Base-by-base conservation (phyloP, 23 red algal genomes). In the Pyropia yezoensis region DNA sequence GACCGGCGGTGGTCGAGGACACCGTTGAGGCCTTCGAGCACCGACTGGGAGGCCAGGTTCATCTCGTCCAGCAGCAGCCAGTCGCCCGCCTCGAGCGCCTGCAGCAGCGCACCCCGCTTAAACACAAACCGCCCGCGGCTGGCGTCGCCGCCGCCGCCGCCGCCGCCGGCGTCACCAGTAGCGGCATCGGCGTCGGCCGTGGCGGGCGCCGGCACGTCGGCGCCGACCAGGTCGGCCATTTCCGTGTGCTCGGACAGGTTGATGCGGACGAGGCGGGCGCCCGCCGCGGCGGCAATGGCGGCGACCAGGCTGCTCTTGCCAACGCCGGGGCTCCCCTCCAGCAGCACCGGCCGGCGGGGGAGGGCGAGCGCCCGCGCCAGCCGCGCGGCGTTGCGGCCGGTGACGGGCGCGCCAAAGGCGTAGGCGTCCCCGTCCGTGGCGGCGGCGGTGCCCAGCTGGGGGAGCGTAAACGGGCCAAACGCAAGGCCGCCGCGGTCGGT, bases 21-120 rank as follows among this genome's bases (percentile, higher is more conserved):
- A 25, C 79, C 75, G 53, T 98, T 98, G 27, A 98, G 83, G 61
- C 94, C 94, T 55, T 98, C 94, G 16, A 98, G 71, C 18, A 98
- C 94, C 53, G 86, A 82, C 77, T 98, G 94, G 14, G 78, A 83
- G 18, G 94, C 94, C 2, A 98, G 75, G 50, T 98, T 98, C 14
- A 98, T 33, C 54, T 98, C 94, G 76, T 98, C 94, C 17, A 98
- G 57, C 25, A 98, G 66, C 54, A 98, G 17, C 94, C 94, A 98
- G 52, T 76, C 51, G 52, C 80, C 94, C 23, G 47, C 39, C 47
- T 83, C 45, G 57, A 98, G 52, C 11, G 94, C 94, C 11, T 12
- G 66, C 7, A 87, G 62, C 29, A 98, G 78, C 18, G 94, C 86
- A 14, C 94, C 94, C 14, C 56, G 59, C 26, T 54, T 63, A 65